Base-by-base conservation (phyloP, 2,329 filamentous ascomycete species). In the Domatiomyces globalis region DNA sequence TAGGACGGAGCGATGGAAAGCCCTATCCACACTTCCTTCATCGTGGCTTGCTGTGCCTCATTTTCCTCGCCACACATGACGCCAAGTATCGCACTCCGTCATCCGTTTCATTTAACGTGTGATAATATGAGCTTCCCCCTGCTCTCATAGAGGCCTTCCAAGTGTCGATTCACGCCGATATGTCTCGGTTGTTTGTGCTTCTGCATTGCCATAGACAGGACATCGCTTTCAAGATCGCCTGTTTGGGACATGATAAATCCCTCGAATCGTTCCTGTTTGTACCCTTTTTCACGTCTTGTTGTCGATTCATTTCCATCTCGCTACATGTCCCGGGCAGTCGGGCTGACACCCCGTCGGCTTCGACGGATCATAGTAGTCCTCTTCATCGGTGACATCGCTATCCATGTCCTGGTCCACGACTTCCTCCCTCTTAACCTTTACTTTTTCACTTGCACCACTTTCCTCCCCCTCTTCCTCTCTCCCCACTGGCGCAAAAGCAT, bases 361-460 rank as follows among this genome's bases (percentile, higher is more conserved):
- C 12, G 66, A 66, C 33, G 75, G 75, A 61, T 78, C 70, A 61
- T 78, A 79, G 57, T 74, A 72, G 5, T 69, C 71, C 51, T 82
- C 71, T 56, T 84, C 78, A 62, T 87, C 85, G 1, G 77, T 81
- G 59, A 61, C 25, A 46, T 86, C 83, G 56, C 84, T 82, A 49
- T 85, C 83, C 1, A 54, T 59, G 27, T 56, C 49, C 19, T 59
- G 61, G 19, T 56, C 56, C 45, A 61, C 58, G 17, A 62, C 68
- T 36, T 65, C 67, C 15, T 65, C 63, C 3, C 67, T 69, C 25
- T 67, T 69, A n/a, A 70, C 69, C 25, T 68, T 67, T 1, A 68
- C 66, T 19, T 73, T 71, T 15, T 39, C 33, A 39, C 12, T 15
- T 39, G 10, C 33, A 39, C 33, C 33, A 39, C 33, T 2, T 27